Base-by-base conservation (phyloP, 257 asterid species). In the Mitragyna speciosa region DNA sequence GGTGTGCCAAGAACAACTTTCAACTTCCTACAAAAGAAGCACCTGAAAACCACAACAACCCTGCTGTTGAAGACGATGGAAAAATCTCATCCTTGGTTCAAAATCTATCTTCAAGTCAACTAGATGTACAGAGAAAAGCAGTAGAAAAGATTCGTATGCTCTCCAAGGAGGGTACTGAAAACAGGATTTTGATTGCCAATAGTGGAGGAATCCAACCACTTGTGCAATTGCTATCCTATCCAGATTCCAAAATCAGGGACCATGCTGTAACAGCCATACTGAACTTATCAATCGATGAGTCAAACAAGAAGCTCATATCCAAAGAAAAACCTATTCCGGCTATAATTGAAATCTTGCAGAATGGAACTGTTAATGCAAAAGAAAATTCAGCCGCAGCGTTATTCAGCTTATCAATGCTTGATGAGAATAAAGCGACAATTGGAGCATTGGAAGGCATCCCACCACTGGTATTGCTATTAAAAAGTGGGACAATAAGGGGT, bases 341-440 rank as follows among this genome's bases (percentile, higher is more conserved):
- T 17, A 91, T 93, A 58, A 87, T 95, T 12, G 97, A 93, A 77
- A 86, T 93, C 30, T 49, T 94, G 76, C 80, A 87, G 58, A 87
- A 79, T 0, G 98, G 98, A 33, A 86, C 84, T 0, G 26, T 78
- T 6, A 91, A 88, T 16, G 98, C 95, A 41, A 88, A 87, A 80
- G 97, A 94, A 82, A 94, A 94, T 59, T 89, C 97, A 0, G 98
- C 98, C 4, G 99, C 99, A 36, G 91, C 98, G 2, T 82, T 95
- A 68, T 95, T 93, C 81, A 90, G 98, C 87, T 71, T 95, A 59
- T 95, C 99, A 16, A 92, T 92, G 97, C 91, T 93, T 16, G 89
- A 93, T 51, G 98, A 92, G 59, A 95, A 95, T 83, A 93, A 90
- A 84, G 87, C 85, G 22, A 89, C 82, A 78, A 91, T 95, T 20